Percentiles rank a stretch among this genome's conserved stretches.
Evolutionary conservation across 257 asterid species (phyloP).

Genomic region (Solanum medicagineum): DNA sequence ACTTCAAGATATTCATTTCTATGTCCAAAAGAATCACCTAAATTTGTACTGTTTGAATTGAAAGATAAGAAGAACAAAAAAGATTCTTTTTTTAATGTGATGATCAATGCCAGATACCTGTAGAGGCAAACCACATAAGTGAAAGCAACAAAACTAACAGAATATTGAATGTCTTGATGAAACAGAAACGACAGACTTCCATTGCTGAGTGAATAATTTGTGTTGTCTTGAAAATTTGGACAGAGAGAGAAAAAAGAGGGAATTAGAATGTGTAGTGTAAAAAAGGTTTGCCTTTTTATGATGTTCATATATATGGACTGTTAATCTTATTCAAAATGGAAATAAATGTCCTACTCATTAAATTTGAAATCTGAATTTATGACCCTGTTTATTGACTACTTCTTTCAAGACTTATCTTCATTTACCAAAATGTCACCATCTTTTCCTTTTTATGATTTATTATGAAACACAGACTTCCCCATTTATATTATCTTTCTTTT

Average conservation of each 20-base stretch:
- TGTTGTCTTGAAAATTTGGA: neutral
- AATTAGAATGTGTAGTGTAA: neutral
- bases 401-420: too few relatives aligned
- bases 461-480: too few relatives aligned
- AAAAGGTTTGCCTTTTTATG: neutral
- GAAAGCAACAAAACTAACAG: conserved; percentile 4
- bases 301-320: neutral
- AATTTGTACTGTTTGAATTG: neutral
- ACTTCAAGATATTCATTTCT: neutral
- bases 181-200: neutral
- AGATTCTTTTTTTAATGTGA: neutral
- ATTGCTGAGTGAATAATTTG: neutral
- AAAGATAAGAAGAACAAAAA: neutral
- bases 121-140: conserved; percentile 1
- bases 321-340: neutral
- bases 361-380: neutral
- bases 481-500: too few relatives aligned
- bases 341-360: neutral
- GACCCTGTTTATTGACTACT: too few relatives aligned
- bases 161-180: conserved; percentile 1
- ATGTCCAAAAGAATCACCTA: neutral
- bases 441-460: too few relatives aligned
- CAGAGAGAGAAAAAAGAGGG: neutral
- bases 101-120: neutral
- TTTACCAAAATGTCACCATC: too few relatives aligned